Evolutionary conservation across 805 yeast genomes (phyloP), one percentile per base, ranked within the genome.

Genomic region (Wickerhamomyces alni): DNA sequence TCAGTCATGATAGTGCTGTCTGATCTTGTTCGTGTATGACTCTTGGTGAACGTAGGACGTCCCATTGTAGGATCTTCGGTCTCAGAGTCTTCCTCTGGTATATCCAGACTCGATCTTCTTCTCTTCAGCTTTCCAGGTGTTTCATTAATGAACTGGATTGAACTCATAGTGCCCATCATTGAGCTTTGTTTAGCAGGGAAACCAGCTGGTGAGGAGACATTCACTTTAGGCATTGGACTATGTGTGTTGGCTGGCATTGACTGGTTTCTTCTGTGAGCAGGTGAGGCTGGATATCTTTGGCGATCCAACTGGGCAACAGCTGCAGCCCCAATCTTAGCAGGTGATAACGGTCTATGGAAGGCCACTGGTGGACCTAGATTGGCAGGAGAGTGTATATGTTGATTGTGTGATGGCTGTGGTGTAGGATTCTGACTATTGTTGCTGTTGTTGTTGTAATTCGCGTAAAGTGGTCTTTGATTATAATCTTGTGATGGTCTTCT

Each of bases 301-400:
- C 53, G 47, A 37, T 55, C 52, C 26, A 74, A 50, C 2, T 67
- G 64, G 0, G 86, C 82, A 1, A 82, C 84, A 1, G 87, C 87
- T 17, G 71, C 74, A 1, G 87, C 87, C 1, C 89, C 89, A 10
- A 80, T 69, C 48, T 77, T 78, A 1, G 87, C 83, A 0, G 88
- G 88, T 2, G 86, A 78, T 24, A 71, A 57, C 15, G 81, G 75
- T 44, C 80, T 58, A 15, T 44, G 44, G 27, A 51, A 38, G 4
- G 47, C 19, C 4, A 49, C 46, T 18, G 57, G 57, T 9, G 56
- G 57, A 1, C 50, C 57, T 7, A 51, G 33, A 33, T 42, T 40
- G 1, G 41, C 39, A 18, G 35, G 40, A 10, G 26, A 30, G 8
- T 38, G 47, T 6, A 33, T 15, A 1, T 30, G 17, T 5, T 34